These are phyloP conservation scores for Aspergillus carlsbadensis DNA, from an alignment of 495 filamentous ascomycete species.

Conservation along the genomic window DNA sequence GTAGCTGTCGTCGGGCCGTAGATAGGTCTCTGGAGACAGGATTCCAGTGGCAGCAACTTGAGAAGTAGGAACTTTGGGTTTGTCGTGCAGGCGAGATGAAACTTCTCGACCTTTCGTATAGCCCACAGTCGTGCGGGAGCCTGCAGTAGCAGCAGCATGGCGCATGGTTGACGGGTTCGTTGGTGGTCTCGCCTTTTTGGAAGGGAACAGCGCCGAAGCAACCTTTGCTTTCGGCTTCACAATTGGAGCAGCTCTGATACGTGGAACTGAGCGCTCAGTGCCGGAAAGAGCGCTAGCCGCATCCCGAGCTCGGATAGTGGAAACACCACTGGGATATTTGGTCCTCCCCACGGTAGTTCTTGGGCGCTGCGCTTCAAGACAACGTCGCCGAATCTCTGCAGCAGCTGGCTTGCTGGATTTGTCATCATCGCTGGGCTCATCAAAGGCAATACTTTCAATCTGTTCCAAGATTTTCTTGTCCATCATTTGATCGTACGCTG, in stretches of 20 bases:
- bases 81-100: slow-evolving; percentile 47
- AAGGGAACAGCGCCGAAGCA: slow-evolving; percentile 34
- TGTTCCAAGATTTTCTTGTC: slow-evolving; percentile 63
- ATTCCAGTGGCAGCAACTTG: slow-evolving; percentile 24
- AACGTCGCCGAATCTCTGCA: slow-evolving; percentile 21
- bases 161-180: slow-evolving; percentile 55
- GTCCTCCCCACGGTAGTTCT: slow-evolving; percentile 29
- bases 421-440: slow-evolving; percentile 37
- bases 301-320: slow-evolving; percentile 49
- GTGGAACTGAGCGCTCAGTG: slow-evolving; percentile 32
- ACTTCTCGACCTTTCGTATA: slow-evolving; percentile 73
- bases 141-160: slow-evolving; percentile 59
- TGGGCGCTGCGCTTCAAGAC: slow-evolving; percentile 19
- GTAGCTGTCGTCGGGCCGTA: slow-evolving; percentile 41
- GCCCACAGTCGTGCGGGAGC: slow-evolving; percentile 74
- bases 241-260: slow-evolving; percentile 36
- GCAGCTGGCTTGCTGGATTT: slow-evolving; percentile 8
- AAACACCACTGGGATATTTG: slow-evolving; percentile 31
- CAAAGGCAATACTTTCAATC: slow-evolving; percentile 56
- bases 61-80: slow-evolving; percentile 14
- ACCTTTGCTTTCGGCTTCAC: slow-evolving; percentile 39
- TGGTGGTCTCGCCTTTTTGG: slow-evolving; percentile 39
- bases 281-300: slow-evolving; percentile 56
- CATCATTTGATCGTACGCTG: slow-evolving; percentile 43
- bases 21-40: slow-evolving; percentile 44